Percentiles rank a stretch among this genome's conserved stretches.
Evolutionary conservation across 2,329 filamentous ascomycete genomes (phyloP).

Genomic region (Penicillium sp.): DNA sequence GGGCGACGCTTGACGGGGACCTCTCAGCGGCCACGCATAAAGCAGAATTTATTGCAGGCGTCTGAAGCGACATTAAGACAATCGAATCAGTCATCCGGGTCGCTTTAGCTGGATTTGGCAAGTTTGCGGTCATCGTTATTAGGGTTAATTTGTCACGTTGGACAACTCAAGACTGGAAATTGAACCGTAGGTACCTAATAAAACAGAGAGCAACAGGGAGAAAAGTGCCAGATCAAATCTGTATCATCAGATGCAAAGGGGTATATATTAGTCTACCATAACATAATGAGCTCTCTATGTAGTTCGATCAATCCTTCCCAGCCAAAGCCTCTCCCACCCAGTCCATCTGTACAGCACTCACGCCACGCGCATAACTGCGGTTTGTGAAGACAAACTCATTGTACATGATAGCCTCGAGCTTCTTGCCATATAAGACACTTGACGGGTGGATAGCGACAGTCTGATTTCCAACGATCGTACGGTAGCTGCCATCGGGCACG

Average conservation of each 20-base stretch:
- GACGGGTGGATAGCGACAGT: constrained; percentile 61
- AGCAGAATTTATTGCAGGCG: too few species aligned
- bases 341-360: constrained; percentile 59
- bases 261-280: constrained; percentile 13
- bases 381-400: constrained; percentile 65
- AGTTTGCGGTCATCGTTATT: too few species aligned
- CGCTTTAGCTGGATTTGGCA: too few species aligned
- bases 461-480: constrained; percentile 59
- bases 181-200: too few species aligned
- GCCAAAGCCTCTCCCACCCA: constrained; percentile 56
- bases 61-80: too few species aligned
- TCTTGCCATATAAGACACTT: constrained; percentile 58
- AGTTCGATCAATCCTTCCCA: constrained; percentile 17
- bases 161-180: too few species aligned
- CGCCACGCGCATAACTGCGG: constrained; percentile 59
- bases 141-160: too few species aligned
- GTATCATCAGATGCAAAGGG: background rate
- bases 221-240: background rate
- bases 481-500: constrained; percentile 59
- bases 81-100: too few species aligned
- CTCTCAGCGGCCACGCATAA: too few species aligned
- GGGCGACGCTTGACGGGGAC: too few species aligned
- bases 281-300: constrained; percentile 9
- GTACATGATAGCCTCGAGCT: constrained; percentile 61
- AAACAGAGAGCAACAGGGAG: background rate